A percentile compares a stretch with the other conserved stretches of the same genome.
These are phyloP conservation scores for Arachnopeziza araneosa DNA, from an alignment of 2,329 filamentous ascomycete genomes.

Conservation along the genomic window DNA sequence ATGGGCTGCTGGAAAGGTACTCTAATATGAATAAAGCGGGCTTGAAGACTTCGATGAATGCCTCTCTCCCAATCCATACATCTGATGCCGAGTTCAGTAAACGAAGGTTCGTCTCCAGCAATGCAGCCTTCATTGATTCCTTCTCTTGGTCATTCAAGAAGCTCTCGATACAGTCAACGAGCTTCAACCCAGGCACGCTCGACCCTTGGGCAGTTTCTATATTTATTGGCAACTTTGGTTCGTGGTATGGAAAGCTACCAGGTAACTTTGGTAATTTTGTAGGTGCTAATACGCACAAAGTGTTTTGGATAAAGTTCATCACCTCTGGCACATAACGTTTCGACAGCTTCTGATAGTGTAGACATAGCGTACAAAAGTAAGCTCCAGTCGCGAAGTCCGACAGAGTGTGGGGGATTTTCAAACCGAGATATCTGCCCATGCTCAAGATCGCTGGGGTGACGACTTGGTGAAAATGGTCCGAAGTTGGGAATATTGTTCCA, in stretches of 20 bases:
- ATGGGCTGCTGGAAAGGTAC: constrained; percentile 52
- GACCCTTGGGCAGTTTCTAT: constrained; percentile 40
- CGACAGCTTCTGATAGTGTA: constrained; percentile 78
- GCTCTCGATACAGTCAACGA: constrained; percentile 48
- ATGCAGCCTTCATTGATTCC: constrained; percentile 45
- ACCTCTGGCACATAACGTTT: constrained; percentile 89
- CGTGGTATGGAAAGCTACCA: constrained; percentile 57
- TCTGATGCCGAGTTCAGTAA: constrained; percentile 65
- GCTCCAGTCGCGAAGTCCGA: constrained; percentile 67
- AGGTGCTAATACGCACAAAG: constrained; percentile 62
- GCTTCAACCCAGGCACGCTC: constrained; percentile 37
- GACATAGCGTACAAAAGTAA: constrained; percentile 70
- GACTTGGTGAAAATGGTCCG: constrained; percentile 94
- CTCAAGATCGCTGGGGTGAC: constrained; percentile 83
- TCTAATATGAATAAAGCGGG: constrained; percentile 55
- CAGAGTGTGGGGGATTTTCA: constrained; percentile 62
- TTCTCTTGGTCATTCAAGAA: constrained; percentile 23
- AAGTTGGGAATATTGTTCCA: constrained; percentile 82
- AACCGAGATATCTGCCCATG: constrained; percentile 77
- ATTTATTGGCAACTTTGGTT: constrained; percentile 46
- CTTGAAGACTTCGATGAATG: constrained; percentile 74
- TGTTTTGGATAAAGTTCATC: constrained; percentile 74
- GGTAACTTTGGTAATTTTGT: constrained; percentile 40
- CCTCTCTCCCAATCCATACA: constrained; percentile 65
- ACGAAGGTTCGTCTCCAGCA: constrained; percentile 57